A percentile compares a stretch with the other conserved stretches of the same genome.
Conservation (phyloP, 148 eudicot species). For the Arctostaphylos glauca region DNA sequence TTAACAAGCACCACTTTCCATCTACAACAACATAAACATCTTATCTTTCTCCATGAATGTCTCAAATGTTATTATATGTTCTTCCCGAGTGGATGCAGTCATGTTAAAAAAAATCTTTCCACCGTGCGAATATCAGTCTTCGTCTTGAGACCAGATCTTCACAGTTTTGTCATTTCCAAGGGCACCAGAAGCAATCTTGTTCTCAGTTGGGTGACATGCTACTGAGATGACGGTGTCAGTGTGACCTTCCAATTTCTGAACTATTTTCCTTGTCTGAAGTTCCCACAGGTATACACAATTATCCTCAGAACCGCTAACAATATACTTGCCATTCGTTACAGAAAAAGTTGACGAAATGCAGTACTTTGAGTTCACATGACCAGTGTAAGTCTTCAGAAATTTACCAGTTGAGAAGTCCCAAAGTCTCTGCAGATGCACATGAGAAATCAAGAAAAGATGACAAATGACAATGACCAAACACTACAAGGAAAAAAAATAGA, state of each 20-base stretch:
- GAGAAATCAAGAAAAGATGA: background rate
- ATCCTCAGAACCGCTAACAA: slow-evolving; percentile 94
- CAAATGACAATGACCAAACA: background rate
- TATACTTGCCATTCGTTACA: slow-evolving; percentile 80
- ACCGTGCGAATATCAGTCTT: slow-evolving; percentile 28
- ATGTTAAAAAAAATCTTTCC: background rate
- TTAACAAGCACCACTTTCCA: background rate
- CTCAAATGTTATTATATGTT: background rate
- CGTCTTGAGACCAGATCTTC: slow-evolving; percentile 80
- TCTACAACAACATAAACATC: background rate
- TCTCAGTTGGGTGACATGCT: slow-evolving; percentile 77
- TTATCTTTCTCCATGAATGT: background rate
- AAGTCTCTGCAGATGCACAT: slow-evolving; percentile 60
- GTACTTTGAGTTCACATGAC: slow-evolving; percentile 79
- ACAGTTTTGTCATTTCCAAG: slow-evolving; percentile 80
- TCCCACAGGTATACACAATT: slow-evolving; percentile 88
- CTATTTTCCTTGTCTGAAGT: slow-evolving; percentile 77
- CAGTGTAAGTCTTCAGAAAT: slow-evolving; percentile 85
- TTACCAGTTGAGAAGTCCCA: slow-evolving; percentile 91
- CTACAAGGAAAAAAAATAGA: background rate
- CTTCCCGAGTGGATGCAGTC: background rate
- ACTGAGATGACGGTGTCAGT: slow-evolving; percentile 83
- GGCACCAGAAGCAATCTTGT: slow-evolving; percentile 90
- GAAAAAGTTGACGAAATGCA: slow-evolving; percentile 87
- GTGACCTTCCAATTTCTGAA: slow-evolving; percentile 94